These are phyloP conservation scores for Collariella sp. DNA, from an alignment of 495 filamentous ascomycete species.

Conservation along the genomic window DNA sequence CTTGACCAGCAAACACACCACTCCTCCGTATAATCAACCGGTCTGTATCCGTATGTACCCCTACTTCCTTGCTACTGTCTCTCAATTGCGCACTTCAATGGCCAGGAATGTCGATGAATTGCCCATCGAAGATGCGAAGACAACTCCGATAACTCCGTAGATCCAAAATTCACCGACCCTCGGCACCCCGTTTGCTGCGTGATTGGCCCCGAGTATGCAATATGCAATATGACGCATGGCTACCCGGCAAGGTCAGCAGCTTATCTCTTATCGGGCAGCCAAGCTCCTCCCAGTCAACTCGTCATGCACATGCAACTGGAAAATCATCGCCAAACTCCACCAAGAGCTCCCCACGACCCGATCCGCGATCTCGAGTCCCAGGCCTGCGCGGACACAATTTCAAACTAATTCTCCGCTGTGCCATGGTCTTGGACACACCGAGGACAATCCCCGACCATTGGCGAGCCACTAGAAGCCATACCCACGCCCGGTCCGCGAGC, in stretches of 20 bases:
- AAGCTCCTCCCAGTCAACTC: conserved; percentile 11
- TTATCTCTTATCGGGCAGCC: conserved; percentile 17
- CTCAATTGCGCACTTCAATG: not conserved
- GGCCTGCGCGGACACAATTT: conserved; percentile 1
- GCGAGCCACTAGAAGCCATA: conserved; percentile 38
- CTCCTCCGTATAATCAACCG: not conserved
- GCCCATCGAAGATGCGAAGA: not conserved
- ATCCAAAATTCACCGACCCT: conserved; percentile 5
- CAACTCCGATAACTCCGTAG: conserved; percentile 2
- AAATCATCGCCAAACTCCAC: conserved; percentile 1
- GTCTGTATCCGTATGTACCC: not conserved
- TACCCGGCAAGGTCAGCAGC: not conserved
- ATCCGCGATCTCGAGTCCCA: no score
- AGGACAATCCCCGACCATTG: conserved; percentile 65
- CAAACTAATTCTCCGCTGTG: not conserved
- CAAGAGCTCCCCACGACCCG: not conserved
- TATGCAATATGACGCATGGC: not conserved
- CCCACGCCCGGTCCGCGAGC: conserved; percentile 37
- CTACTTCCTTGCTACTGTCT: no score
- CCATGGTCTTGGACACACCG: conserved; percentile 11
- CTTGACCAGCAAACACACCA: conserved; percentile 1
- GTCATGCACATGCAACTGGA: conserved; percentile 16
- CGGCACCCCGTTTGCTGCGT: not conserved
- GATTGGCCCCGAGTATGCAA: conserved; percentile 22
- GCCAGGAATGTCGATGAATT: not conserved